phyloP scores from a whole-genome alignment of 1,139 yeast genomes.

The Saccharomycopsis crataegensis region DNA sequence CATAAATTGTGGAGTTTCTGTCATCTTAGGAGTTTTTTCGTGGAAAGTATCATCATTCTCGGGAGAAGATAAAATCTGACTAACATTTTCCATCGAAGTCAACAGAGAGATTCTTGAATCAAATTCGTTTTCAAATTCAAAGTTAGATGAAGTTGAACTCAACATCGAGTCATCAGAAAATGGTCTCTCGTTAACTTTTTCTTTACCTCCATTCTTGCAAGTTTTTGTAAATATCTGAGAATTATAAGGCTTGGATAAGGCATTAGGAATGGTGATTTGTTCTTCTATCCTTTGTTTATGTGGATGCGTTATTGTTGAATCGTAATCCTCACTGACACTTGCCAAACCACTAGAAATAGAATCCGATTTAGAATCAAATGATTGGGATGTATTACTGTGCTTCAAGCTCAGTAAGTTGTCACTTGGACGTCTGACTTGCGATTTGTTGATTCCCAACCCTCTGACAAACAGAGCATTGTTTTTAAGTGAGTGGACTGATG shows the following conservation, averaged over 20 bases:
- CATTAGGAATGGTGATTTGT: conserved; percentile 11
- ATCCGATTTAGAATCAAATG: conserved; percentile 18
- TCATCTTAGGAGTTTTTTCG: conserved; percentile 13
- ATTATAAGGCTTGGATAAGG: neutral
- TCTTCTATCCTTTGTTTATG: conserved; percentile 7
- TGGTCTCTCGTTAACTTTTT: conserved; percentile 8
- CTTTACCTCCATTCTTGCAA: neutral
- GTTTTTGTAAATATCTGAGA: neutral
- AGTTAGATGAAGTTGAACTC: conserved; percentile 5
- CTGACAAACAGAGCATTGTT: conserved; percentile 18
- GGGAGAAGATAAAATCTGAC: conserved; percentile 1
- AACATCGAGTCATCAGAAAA: conserved; percentile 17
- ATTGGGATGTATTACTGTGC: neutral
- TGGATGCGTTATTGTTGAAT: neutral
- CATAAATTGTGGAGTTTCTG: conserved; percentile 14
- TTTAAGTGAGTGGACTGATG: conserved; percentile 7
- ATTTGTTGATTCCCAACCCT: conserved; percentile 18
- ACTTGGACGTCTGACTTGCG: conserved; percentile 16
- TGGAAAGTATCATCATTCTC: neutral
- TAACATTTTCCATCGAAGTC: conserved; percentile 14
- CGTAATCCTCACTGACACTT: conserved; percentile 8
- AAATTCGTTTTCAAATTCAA: conserved; percentile 8
- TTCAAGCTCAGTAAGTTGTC: conserved; percentile 17
- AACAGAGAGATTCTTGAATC: conserved; percentile 14
- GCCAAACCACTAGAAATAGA: conserved; percentile 13